Conservation (phyloP, 331 rosid genomes). For the Pyrus hybrid region DNA sequence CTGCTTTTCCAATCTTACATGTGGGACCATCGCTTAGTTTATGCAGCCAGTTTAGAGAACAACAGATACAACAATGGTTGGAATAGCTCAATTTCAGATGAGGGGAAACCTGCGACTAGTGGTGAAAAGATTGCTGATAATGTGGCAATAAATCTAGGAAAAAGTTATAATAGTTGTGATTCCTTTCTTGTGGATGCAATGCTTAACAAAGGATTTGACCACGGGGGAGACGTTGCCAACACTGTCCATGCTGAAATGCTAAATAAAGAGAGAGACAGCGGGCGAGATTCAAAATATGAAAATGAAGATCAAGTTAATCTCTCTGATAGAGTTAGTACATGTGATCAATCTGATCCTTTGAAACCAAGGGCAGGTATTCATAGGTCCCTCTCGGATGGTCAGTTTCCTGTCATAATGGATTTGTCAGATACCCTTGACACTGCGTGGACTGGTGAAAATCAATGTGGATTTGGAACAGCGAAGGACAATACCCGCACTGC, state of each 20-base stretch:
- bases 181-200: conserved; percentile 28
- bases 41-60: conserved; percentile 37
- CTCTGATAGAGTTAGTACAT: conserved; percentile 16
- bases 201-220: conserved; percentile 20
- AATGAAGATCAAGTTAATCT: conserved; percentile 30
- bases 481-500: conserved; percentile 23
- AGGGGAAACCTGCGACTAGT: conserved; percentile 24
- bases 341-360: conserved; percentile 23
- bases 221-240: conserved; percentile 23
- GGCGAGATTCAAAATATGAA: conserved; percentile 12
- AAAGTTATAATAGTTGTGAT: conserved; percentile 30
- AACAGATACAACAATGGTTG: conserved; percentile 21
- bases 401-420: conserved; percentile 35
- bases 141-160: conserved; percentile 25
- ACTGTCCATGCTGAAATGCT: conserved; percentile 21
- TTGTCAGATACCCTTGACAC: conserved; percentile 84
- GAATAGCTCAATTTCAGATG: conserved; percentile 35
- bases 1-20: conserved; percentile 74
- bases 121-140: conserved; percentile 37
- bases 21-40: conserved; percentile 78
- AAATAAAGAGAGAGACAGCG: conserved; percentile 25
- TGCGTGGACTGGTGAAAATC: conserved; percentile 63
- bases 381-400: conserved; percentile 61
- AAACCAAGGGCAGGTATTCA: conserved; percentile 29
- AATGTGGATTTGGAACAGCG: conserved; percentile 25